Conservation (phyloP, 805 yeast species). For the Isabelozyma pseudorhagii region DNA sequence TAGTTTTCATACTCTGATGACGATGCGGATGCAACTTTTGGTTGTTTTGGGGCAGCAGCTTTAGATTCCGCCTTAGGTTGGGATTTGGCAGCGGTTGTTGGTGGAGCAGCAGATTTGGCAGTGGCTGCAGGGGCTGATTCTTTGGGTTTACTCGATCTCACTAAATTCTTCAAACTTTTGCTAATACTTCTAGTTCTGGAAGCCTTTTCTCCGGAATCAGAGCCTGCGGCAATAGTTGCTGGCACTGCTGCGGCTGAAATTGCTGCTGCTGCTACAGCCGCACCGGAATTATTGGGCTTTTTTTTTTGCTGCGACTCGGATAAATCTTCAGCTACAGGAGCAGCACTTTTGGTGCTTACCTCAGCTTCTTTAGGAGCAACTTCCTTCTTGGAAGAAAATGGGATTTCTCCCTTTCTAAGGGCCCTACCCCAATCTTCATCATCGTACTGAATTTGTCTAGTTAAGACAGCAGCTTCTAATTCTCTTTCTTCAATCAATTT, state of each 20-base stretch:
- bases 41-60: not conserved
- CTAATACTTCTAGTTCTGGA: not conserved
- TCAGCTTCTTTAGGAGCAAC: conserved; percentile 5
- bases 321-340: not conserved
- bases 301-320: not conserved
- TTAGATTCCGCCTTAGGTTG: conserved; percentile 2
- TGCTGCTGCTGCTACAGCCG: not conserved
- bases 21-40: not conserved
- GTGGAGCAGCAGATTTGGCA: conserved; percentile 2
- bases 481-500: conserved; percentile 31
- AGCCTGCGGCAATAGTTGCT: not conserved
- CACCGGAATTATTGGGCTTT: conserved; percentile 1
- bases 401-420: conserved; percentile 2
- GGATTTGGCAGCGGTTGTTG: conserved; percentile 5
- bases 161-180: not conserved
- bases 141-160: not conserved
- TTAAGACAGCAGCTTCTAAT: conserved; percentile 26
- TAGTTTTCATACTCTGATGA: conserved; percentile 16
- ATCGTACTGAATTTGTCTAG: conserved; percentile 31
- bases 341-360: not conserved
- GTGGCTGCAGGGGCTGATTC: conserved; percentile 6
- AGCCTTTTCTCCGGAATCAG: not conserved
- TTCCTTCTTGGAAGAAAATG: conserved; percentile 3
- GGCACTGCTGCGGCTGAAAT: not conserved
- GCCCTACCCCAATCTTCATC: conserved; percentile 20